Evolutionary conservation across 495 filamentous ascomycete species (phyloP).

Genomic region (Opeltia flavorubescens): DNA sequence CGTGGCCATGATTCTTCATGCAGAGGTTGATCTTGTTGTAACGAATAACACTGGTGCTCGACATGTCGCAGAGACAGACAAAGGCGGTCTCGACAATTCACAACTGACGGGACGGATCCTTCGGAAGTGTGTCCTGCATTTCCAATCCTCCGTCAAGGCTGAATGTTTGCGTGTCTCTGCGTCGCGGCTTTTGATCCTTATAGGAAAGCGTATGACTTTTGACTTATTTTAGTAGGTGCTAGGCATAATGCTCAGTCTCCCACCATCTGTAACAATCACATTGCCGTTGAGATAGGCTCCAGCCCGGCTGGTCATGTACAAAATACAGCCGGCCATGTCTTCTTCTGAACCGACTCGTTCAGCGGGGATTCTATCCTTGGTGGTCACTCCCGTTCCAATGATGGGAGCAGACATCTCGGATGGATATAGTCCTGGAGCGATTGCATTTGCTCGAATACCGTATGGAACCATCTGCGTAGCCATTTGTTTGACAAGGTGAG

Average conservation of each 20-base stretch:
- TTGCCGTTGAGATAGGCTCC: slow-evolving; percentile 45
- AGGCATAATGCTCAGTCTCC: slow-evolving; percentile 34
- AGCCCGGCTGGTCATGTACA: slow-evolving; percentile 48
- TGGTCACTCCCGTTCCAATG: slow-evolving; percentile 22
- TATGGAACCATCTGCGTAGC: slow-evolving; percentile 37
- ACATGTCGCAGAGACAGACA: too few species aligned
- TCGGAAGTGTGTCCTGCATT: too few species aligned
- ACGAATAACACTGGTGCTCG: too few species aligned
- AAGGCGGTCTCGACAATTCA: too few species aligned
- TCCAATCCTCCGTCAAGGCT: too few species aligned
- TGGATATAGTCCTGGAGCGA: slow-evolving; percentile 48
- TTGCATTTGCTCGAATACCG: slow-evolving; percentile 43
- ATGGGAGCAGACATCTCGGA: slow-evolving; percentile 42
- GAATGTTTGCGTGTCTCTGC: too few species aligned
- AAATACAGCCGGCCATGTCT: slow-evolving; percentile 47
- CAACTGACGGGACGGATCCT: too few species aligned
- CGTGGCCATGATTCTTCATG: too few species aligned
- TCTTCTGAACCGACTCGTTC: slow-evolving; percentile 35
- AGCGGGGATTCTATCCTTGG: slow-evolving; percentile 32
- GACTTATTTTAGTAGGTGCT: slow-evolving; percentile 23
- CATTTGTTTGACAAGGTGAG: slow-evolving; percentile 46
- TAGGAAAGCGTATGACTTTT: not conserved
- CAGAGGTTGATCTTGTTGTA: too few species aligned
- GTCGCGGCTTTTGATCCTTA: too few species aligned
- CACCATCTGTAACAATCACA: slow-evolving; percentile 44